Evolutionary conservation across 108 stramenopile species (phyloP).

Genomic region (Chaetoceros muelleri): DNA sequence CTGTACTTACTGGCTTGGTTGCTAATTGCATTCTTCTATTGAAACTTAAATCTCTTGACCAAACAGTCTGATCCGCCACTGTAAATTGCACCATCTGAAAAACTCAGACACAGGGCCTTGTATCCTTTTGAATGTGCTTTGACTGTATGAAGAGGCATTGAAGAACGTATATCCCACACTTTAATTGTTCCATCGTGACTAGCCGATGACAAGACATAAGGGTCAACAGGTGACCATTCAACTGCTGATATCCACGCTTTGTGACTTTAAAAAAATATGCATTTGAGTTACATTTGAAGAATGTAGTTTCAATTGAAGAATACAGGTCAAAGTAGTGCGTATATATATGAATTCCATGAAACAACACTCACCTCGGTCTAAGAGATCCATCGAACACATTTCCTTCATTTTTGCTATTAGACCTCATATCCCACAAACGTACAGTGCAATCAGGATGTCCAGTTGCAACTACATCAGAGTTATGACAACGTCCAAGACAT

Average conservation of each 20-base stretch:
- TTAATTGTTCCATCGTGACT: constrained; percentile 87
- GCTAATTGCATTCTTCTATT: not conserved
- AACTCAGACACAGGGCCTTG: constrained; percentile 52
- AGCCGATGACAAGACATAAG: constrained; percentile 65
- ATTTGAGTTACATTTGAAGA: not conserved
- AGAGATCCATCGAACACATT: constrained; percentile 23
- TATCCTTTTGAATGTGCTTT: constrained; percentile 64
- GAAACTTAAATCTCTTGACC: constrained; percentile 39
- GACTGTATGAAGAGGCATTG: constrained; percentile 84
- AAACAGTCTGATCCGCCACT: constrained; percentile 67
- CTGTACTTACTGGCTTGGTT: too few relatives aligned
- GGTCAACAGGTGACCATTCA: constrained; percentile 66
- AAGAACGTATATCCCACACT: constrained; percentile 90
- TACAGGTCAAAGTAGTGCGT: too few relatives aligned
- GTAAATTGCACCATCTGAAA: constrained; percentile 33
- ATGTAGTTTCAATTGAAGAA: not conserved
- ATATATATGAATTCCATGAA: too few relatives aligned
- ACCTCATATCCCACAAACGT: constrained; percentile 56
- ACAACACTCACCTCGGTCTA: constrained; percentile 29
- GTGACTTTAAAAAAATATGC: constrained; percentile 40
- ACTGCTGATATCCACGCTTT: constrained; percentile 81
- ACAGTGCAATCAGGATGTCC: constrained; percentile 80
- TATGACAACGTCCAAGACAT: constrained; percentile 57
- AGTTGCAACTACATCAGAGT: constrained; percentile 67
- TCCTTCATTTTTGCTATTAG: constrained; percentile 13